Conservation (phyloP, 2,329 filamentous ascomycete genomes). For the Seiridium cupressi region DNA sequence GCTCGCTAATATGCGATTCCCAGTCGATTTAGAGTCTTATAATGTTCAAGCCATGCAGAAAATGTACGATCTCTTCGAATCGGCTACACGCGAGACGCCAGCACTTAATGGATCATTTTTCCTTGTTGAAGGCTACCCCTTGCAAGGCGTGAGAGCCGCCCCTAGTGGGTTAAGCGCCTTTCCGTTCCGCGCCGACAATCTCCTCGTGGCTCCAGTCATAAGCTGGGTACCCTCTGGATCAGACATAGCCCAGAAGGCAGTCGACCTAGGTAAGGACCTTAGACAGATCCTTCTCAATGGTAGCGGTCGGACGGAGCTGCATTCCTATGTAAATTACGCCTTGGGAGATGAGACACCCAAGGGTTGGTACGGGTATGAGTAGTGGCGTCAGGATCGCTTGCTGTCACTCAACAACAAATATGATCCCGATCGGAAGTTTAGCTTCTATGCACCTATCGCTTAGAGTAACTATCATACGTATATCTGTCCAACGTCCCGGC, state of each 20-base stretch:
- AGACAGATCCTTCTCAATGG: slow-evolving; percentile 33
- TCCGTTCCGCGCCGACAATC: slow-evolving; percentile 41
- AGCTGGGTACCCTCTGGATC: slow-evolving; percentile 30
- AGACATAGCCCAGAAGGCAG: slow-evolving; percentile 30
- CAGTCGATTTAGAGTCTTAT: slow-evolving; percentile 40
- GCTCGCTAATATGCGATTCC: slow-evolving; percentile 39
- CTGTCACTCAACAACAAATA: slow-evolving; percentile 45
- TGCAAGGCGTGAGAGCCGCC: slow-evolving; percentile 39
- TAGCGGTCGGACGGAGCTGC: slow-evolving; percentile 29
- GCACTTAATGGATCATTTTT: slow-evolving; percentile 41
- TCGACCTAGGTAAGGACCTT: slow-evolving; percentile 33
- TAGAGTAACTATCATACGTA: not conserved
- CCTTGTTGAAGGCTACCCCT: slow-evolving; percentile 56
- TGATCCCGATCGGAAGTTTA: slow-evolving; percentile 35
- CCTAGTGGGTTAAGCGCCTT: slow-evolving; percentile 38
- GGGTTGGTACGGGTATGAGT: slow-evolving; percentile 46
- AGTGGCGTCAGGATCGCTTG: slow-evolving; percentile 45
- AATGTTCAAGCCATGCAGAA: slow-evolving; percentile 25
- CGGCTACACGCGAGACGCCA: slow-evolving; percentile 20
- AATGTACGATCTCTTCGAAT: slow-evolving; percentile 31
- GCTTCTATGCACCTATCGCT: slow-evolving; percentile 7
- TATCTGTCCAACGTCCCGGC: not conserved
- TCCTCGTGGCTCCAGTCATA: slow-evolving; percentile 38
- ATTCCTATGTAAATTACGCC: slow-evolving; percentile 52
- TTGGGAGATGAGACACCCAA: slow-evolving; percentile 41